Base-by-base conservation (phyloP, 192 early-diverging fungal genomes). In the Phycomyces nitens region DNA sequence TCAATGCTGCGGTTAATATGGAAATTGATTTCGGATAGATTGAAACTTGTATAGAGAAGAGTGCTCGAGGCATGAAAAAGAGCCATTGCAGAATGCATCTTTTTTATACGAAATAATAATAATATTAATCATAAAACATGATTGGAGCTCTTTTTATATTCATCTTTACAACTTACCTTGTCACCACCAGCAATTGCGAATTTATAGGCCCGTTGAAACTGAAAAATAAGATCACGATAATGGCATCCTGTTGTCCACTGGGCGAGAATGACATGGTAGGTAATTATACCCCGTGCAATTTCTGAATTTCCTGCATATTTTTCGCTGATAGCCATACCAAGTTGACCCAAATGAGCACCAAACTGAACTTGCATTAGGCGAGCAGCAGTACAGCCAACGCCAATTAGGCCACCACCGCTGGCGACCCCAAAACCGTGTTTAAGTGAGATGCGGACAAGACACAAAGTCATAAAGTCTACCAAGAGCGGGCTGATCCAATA, bases 161-260 rank as follows among this genome's bases (percentile, higher is more conserved):
- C n/a, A n/a, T n/a, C n/a, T n/a, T n/a, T n/a, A n/a, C n/a, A n/a
- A n/a, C 26, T 64, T 65, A 65, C 64, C 21, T 62, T 69, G 54
- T 69, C 67, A 26, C 67, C 67, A 20, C 53, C 67, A 55, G 67
- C 58, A 21, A 69, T 44, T 12, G 67, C 67, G 44, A 44, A 62
- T 34, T 62, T 62, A 16, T 69, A 69, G 23, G 67, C 67, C 10
- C 60, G 21, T 56, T 69, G 59, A 49, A 53, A 54, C 18, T 62
- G 60, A 53, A 41, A 62, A 23, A 60, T 61, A 14, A 55, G 43
- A 22, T 60, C 60, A n/a, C 60, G 34, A n/a, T 55, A 50, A 56
- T 61, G 60, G n/a, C 62, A 34, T 6, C 60, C 53, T 47, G 44
- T 34, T 1, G 57, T 69, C 67, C 67, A 69, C 54, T 69, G 67